Base-by-base conservation (phyloP, 2,329 filamentous ascomycete species). In the Xylaria sp. region DNA sequence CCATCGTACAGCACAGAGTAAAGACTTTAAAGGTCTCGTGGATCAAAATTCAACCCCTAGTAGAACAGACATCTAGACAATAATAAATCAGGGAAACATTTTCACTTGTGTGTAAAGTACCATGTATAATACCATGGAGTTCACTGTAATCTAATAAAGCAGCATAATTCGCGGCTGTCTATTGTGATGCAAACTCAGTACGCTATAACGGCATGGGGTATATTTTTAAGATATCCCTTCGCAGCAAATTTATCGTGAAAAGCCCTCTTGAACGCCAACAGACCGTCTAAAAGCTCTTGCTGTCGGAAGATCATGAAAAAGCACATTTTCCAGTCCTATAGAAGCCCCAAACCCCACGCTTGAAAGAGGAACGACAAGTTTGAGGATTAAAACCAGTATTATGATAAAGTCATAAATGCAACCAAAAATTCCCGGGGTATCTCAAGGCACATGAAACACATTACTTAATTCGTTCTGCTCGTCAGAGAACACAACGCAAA, bases 351-450 rank as follows among this genome's bases (percentile, higher is more conserved):
- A 55, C 56, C 36, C 41, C 60, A 66, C 61, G 62, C 62, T 48
- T 36, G 43, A 58, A 66, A 49, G 25, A 63, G 55, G 13, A 56
- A 56, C 8, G 33, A 49, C 10, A 36, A 51, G 43, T 18, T 13
- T 41, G 23, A 31, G 39, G 20, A 70, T 71, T 62, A 67, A 49
- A 12, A 71, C 51, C 1, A 63, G 62, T 62, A 58, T 64, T 28
- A 15, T 46, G 15, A 18, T 59, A 56, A 49, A 28, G 62, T 58
- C 60, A 36, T 60, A 51, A 67, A 72, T 70, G 71, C 62, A 75
- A 68, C 51, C 56, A 67, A 69, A 69, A 70, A 67, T 67, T 36
- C 67, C 64, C 59, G 71, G 74, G 75, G 74, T 76, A 76, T 77
- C 74, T 71, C 65, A 67, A 71, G 68, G 66, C 68, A 64, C 57